phyloP scores from a whole-genome alignment of 805 yeast species.

The Hyphopichia homilentoma region DNA sequence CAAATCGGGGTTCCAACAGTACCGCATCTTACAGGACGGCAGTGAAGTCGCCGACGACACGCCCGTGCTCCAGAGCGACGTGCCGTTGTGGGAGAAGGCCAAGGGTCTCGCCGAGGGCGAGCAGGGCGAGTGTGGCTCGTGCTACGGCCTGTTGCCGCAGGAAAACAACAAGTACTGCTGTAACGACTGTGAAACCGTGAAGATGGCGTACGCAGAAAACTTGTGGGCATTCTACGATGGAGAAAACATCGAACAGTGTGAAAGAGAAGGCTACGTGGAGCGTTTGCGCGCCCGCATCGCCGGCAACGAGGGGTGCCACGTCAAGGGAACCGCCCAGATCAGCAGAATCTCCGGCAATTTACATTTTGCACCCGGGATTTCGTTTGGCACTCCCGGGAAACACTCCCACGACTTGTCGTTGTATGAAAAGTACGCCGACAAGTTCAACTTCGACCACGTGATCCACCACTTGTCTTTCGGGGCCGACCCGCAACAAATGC shows the following conservation, averaged over 20 bases:
- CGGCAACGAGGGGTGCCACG: slow-evolving; percentile 76
- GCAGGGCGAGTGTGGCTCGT: slow-evolving; percentile 71
- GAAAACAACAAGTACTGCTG: slow-evolving; percentile 60
- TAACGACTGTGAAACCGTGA: slow-evolving; percentile 79
- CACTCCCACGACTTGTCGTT: slow-evolving; percentile 87
- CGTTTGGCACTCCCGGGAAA: slow-evolving; percentile 51
- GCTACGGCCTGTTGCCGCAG: slow-evolving; percentile 81
- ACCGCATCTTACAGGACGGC: slow-evolving; percentile 47
- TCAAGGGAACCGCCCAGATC: slow-evolving; percentile 73
- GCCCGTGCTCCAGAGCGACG: slow-evolving; percentile 17
- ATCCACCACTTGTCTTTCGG: slow-evolving; percentile 87
- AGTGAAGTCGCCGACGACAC: slow-evolving; percentile 26
- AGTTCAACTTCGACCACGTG: slow-evolving; percentile 71
- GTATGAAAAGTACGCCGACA: slow-evolving; percentile 50
- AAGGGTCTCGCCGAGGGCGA: slow-evolving; percentile 28
- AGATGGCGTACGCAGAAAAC: slow-evolving; percentile 67
- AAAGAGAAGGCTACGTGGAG: slow-evolving; percentile 78
- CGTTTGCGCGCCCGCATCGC: slow-evolving; percentile 52
- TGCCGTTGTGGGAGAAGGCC: slow-evolving; percentile 26
- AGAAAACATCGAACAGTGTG: slow-evolving; percentile 83
- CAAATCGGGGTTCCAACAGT: slow-evolving; percentile 67
- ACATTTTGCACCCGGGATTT: slow-evolving; percentile 95
- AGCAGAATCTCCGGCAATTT: slow-evolving; percentile 86
- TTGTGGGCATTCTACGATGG: slow-evolving; percentile 95
- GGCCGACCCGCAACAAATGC: slow-evolving; percentile 39